Evolutionary conservation across 371 early-diverging fungal species (phyloP), one percentile per base, ranked within the genome.

Genomic region (Mortierella sp.): DNA sequence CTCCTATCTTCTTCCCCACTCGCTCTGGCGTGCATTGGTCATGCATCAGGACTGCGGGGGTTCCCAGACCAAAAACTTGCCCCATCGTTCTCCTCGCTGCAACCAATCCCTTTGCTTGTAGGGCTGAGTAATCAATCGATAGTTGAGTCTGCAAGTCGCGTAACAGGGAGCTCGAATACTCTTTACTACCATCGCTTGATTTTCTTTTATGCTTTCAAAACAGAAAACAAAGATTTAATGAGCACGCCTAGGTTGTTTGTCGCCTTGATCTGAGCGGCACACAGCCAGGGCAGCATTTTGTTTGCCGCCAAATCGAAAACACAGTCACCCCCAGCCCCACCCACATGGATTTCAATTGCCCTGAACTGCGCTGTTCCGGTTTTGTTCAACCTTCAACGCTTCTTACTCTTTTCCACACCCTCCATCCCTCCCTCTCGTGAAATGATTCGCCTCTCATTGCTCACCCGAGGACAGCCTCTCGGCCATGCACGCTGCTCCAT

Each of bases 371-470:
- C 53, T 53, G 50, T 55, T 55, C 55, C 55, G 55, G 29, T 10
- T 55, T n/a, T 26, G 26, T 26, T 58, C 31, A 55, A 58, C 4
- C 16, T 24, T 16, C 31, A 26, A 53, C 31, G 31, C 55, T 7
- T 14, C 19, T 34, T 16, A 16, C 55, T 34, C 19, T 22, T 58
- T 58, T 58, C 55, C 31, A 55, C 55, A 16, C 16, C 11, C 55
- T 53, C 5, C 14, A 16, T 14, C 58, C 5, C 16, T 34, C n/a
- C 24, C 50, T 48, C 68, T 29, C 43, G 9, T 6, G 31, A 47
- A 24, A 77, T 77, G 77, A 47, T 77, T 31, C 77, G 77, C 39
- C 58, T 77, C 53, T 58, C 77, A 67, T 68, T 77, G 68, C 77
- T 77, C 45, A 41, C 77, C 44, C 71, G 66, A 1, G 63, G 76